Conservation (phyloP, 164 flowering plant genomes). For the Malania oleifera region DNA sequence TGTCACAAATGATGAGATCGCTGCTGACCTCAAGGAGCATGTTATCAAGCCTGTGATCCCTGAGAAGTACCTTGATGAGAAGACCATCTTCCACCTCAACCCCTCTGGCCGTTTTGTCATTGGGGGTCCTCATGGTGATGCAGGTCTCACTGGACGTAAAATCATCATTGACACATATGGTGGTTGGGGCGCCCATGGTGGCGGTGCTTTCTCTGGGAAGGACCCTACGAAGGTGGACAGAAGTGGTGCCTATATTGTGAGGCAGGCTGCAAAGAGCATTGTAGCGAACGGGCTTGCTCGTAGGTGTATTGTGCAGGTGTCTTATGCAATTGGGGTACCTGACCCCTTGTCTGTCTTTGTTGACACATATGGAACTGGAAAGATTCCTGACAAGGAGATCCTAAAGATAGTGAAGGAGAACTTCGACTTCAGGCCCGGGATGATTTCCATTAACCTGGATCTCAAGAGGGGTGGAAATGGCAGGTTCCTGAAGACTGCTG, state of each 20-base stretch:
- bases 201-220: conserved; percentile 81
- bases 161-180: conserved; percentile 79
- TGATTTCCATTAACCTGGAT: conserved; percentile 71
- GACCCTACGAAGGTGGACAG: conserved; percentile 83
- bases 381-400: conserved; percentile 71
- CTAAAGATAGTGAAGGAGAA: conserved; percentile 69
- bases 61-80: conserved; percentile 71
- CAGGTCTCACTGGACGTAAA: conserved; percentile 78
- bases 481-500: conserved; percentile 79
- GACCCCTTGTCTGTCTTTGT: conserved; percentile 77
- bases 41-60: conserved; percentile 73
- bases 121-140: conserved; percentile 84
- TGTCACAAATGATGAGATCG: conserved; percentile 70
- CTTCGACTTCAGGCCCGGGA: conserved; percentile 81
- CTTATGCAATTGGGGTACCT: conserved; percentile 78
- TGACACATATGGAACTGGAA: conserved; percentile 60
- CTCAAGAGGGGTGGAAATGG: conserved; percentile 78
- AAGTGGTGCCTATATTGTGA: conserved; percentile 74
- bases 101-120: conserved; percentile 80
- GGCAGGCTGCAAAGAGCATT: conserved; percentile 80
- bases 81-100: conserved; percentile 80
- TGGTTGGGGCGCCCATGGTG: conserved; percentile 86
- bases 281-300: conserved; percentile 75
- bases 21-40: conserved; percentile 77
- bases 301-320: conserved; percentile 69